Evolutionary conservation across 441 rosid species (phyloP).

Genomic region (Biscutella laevigata): DNA sequence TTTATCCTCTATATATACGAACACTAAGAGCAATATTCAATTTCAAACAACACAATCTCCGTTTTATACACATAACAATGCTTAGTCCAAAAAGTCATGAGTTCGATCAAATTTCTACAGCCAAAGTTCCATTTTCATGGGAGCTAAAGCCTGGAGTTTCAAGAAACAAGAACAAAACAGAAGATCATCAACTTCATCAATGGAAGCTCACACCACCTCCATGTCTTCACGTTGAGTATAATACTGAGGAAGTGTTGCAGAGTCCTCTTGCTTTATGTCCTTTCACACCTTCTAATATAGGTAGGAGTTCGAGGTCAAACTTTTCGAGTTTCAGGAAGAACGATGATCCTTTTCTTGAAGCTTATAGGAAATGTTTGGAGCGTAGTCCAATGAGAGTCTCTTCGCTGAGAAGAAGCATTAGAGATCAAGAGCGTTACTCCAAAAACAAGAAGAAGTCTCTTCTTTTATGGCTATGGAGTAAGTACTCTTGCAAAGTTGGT

Average conservation of each 20-base stretch:
- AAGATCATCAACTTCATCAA: constrained; percentile 4
- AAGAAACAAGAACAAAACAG: constrained; percentile 8
- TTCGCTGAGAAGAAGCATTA: constrained; percentile 10
- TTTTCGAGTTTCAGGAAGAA: constrained; percentile 23
- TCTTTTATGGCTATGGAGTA: constrained; percentile 19
- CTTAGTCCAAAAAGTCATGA: constrained; percentile 12
- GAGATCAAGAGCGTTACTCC: constrained; percentile 2
- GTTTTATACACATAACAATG: constrained; percentile 3
- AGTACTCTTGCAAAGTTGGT: constrained; percentile 22
- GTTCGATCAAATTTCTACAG: constrained; percentile 20
- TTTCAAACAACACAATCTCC: not conserved
- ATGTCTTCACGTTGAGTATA: constrained; percentile 13
- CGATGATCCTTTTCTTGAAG: constrained; percentile 27
- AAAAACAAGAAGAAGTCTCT: constrained; percentile 9
- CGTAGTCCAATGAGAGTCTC: constrained; percentile 14
- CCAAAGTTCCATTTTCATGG: constrained; percentile 28
- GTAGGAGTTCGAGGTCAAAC: not conserved
- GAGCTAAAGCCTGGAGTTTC: constrained; percentile 27
- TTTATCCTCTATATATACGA: not conserved
- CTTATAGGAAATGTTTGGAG: constrained; percentile 23
- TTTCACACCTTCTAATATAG: constrained; percentile 9
- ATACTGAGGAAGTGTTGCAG: not conserved
- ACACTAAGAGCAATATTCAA: not conserved
- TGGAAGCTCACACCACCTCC: constrained; percentile 24
- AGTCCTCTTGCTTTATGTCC: constrained; percentile 17